Evolutionary conservation across 345 rosid genomes (phyloP), one percentile per base, ranked within the genome.

Genomic region (Aethionema arabicum): DNA sequence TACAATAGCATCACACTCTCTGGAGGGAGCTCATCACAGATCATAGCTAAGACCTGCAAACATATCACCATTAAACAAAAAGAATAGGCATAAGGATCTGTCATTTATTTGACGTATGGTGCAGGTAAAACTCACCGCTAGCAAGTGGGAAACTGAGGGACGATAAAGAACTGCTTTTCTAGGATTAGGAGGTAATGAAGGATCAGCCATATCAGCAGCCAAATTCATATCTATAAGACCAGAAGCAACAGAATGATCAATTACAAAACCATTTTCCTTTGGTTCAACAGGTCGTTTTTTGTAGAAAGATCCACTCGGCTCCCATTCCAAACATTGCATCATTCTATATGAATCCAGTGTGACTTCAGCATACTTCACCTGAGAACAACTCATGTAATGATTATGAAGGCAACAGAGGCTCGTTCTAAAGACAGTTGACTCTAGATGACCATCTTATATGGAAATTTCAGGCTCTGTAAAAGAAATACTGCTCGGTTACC

Each of bases 261-360:
- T 52, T 44, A 65, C 72, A 46, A 68, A 74, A 65, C 99, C 96
- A 77, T 90, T 91, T 77, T 82, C 90, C 71, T 83, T 83, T 4
- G 77, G 63, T 46, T 84, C 85, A 60, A 66, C 79, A 15, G 82
- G 78, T 6, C 52, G 77, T 62, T 87, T 93, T 27, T 76, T 80
- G 75, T 73, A 83, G 72, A 80, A 79, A 54, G 90, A 78, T 69
- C 90, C 96, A 67, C 87, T 79, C 3, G 92, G 95, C 59, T 93
- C 97, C 97, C 97, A 93, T 72, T 90, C 99, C 79, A 93, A 71
- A 76, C 90, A 90, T 57, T 93, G 99, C 82, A 93, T 69, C 97
- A 87, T 93, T 65, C 99, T 82, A 64, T 82, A 81, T 14, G 86
- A 74, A 74, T 93, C 99, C 78, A 93, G 67, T 30, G 96, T 90